Evolutionary conservation across 495 filamentous ascomycete genomes (phyloP).

Genomic region (Lophium mytilinum): DNA sequence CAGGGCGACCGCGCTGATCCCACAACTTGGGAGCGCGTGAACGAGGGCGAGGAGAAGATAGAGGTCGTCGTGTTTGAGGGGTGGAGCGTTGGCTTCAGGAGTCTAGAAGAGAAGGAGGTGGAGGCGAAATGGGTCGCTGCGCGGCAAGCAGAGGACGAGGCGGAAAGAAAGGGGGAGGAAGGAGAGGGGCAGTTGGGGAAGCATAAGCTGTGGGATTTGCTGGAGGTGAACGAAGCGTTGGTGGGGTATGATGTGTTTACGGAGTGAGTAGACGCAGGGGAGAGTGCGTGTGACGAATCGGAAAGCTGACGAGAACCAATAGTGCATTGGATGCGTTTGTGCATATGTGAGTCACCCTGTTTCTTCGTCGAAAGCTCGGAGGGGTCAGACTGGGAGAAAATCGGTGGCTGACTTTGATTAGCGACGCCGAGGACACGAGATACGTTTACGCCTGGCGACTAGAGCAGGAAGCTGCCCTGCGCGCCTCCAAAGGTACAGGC

Average conservation of each 20-base stretch:
- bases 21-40: conserved; percentile 54
- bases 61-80: conserved; percentile 79
- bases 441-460: conserved; percentile 86
- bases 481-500: conserved; percentile 55
- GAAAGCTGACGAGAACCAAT: background rate
- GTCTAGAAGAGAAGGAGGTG: conserved; percentile 48
- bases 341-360: conserved; percentile 54
- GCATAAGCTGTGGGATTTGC: conserved; percentile 58
- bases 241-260: conserved; percentile 64
- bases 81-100: conserved; percentile 83
- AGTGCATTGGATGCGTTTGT: conserved; percentile 71
- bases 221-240: conserved; percentile 64
- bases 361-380: background rate
- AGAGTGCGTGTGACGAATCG: background rate
- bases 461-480: conserved; percentile 68
- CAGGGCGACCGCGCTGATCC: conserved; percentile 66
- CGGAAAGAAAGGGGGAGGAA: conserved; percentile 28
- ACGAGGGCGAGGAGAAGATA: conserved; percentile 45
- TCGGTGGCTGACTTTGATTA: conserved; percentile 18
- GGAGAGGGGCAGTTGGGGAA: conserved; percentile 45
- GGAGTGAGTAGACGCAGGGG: conserved; percentile 38
- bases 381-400: background rate
- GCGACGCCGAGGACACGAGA: conserved; percentile 64
- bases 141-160: conserved; percentile 31
- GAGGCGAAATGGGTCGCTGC: conserved; percentile 50